Base-by-base conservation (phyloP, 176 grass and related monocot species). In the Elymus sibiricus region DNA sequence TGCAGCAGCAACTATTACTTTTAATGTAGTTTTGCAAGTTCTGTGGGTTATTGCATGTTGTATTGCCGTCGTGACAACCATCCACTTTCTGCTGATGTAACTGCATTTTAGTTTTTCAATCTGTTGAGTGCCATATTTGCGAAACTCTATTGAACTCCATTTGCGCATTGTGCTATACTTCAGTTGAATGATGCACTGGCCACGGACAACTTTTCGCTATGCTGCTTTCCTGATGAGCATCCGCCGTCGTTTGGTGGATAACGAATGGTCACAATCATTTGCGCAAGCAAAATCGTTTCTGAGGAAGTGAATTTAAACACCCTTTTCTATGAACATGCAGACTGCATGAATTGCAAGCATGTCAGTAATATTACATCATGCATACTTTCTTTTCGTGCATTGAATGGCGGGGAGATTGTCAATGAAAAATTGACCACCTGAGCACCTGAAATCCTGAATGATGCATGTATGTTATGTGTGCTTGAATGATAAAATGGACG, bases 1-100 rank as follows among this genome's bases (percentile, higher is more conserved):
- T 92, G 83, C 73, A 83, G 34, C 34, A 81, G 80, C 40, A 61
- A 61, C 73, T 86, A 77, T 79, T 83, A 78, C 26, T 74, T 86
- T 75, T 58, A 19, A 19, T 82, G 74, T 74, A 67, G 55, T 28
- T 83, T 83, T 44, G 65, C 53, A 62, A 21, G 80, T 86, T 39
- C 68, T 59, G 5, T 15, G 26, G 25, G 39, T 74, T 64, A 55
- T 22, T 40, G 31, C 79, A 66, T 83, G 71, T 28, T 83, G 22
- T 60, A 19, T 21, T 64, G 66, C 19, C 58, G 46, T 80, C 53
- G 31, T 17, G 61, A 40, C n/a, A 27, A 21, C 11, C 31, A n/a
- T 49, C 49, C 62, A 27, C 4, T 32, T 43, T 39, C 58, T 84
- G 11, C 4, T 53, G 56, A 80, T 22, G 46, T 56, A 19, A 29